Evolutionary conservation across 495 filamentous ascomycete species (phyloP), one percentile per base, ranked within the genome.

Genomic region (Trichoderma reesei): DNA sequence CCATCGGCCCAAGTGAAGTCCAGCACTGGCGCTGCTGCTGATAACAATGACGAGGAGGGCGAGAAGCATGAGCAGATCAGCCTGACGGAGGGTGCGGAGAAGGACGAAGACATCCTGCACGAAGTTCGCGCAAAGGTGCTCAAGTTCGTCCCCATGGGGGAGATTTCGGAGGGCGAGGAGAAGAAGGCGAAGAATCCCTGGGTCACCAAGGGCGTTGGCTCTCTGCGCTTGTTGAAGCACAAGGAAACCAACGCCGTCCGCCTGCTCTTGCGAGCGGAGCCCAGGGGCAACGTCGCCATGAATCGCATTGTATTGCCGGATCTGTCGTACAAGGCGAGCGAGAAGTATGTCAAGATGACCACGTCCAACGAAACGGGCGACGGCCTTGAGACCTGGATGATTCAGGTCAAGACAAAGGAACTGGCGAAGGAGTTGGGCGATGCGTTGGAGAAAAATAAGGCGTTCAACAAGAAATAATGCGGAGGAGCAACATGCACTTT

Each of bases 261-360:
- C 41, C 72, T 91, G 63, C 73, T 93, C 34, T 68, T 91, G 59
- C 82, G 89, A 37, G 82, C 80, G 14, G 88, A 91, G 61, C 88
- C 88, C 0, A 82, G 85, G 65, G 89, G 89, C 31, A 83, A 84
- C 18, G 72, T 92, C 16, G 77, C 88, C 5, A 70, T 92, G 63
- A 92, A 92, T 75, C 82, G 86, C 42, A 68, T 75, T 14, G 70
- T 91, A 20, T 78, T 86, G 39, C 76, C 83, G 33, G 74, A 80
- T 14, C 72, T 87, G 8, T 78, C 77, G 1, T 92, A 90, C 73
- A 79, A 78, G 60, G 68, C 73, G 5, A 73, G 75, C 5, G 75
- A 73, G 26, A 88, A 83, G 69, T 82, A 78, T 33, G 75, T 88
- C 44, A 83, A 83, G 63, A 72, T 89, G 46, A 70, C 79, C 34